Evolutionary conservation across 768 basidiomycete genomes (phyloP).

Genomic region (Amanita exitialis): DNA sequence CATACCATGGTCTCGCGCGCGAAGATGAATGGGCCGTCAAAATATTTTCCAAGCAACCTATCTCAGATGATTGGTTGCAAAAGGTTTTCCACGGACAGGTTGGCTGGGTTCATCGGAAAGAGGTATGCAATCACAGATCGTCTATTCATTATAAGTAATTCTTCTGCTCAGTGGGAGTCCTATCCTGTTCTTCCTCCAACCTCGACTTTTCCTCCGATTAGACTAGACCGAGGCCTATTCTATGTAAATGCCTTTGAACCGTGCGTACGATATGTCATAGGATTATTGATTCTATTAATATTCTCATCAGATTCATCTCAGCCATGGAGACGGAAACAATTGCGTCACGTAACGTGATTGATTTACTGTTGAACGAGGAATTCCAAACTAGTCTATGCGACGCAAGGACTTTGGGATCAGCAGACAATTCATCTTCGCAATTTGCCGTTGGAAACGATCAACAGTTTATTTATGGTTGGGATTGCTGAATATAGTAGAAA

Average conservation of each 20-base stretch:
- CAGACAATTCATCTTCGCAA: conserved; percentile 2
- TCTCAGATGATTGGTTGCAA: conserved; percentile 64
- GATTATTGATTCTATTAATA: conserved; percentile 1
- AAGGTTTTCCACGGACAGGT: conserved; percentile 56
- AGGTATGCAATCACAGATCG: conserved; percentile 29
- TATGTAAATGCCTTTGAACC: conserved; percentile 92
- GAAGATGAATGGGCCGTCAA: conserved; percentile 70
- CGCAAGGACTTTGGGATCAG: conserved; percentile 11
- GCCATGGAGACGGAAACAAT: conserved; percentile 95
- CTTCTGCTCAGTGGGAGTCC: conserved; percentile 57
- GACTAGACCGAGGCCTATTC: conserved; percentile 70
- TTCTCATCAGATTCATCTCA: conserved; percentile 53
- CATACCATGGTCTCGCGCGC: conserved; percentile 58
- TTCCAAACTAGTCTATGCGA: conserved; percentile 68
- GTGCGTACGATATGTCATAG: conserved; percentile 29
- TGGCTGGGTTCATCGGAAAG: conserved; percentile 77
- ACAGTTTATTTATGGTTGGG: conserved; percentile 64
- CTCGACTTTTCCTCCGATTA: conserved; percentile 62
- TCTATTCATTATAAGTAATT: neutral
- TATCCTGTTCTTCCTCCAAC: conserved; percentile 69
- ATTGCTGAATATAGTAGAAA: conserved; percentile 36
- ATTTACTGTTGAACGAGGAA: conserved; percentile 64
- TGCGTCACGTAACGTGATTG: conserved; percentile 74
- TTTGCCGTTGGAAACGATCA: conserved; percentile 10
- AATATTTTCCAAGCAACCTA: conserved; percentile 64